Evolutionary conservation across 306 rosid species (phyloP).

Genomic region (Malus fusca): DNA sequence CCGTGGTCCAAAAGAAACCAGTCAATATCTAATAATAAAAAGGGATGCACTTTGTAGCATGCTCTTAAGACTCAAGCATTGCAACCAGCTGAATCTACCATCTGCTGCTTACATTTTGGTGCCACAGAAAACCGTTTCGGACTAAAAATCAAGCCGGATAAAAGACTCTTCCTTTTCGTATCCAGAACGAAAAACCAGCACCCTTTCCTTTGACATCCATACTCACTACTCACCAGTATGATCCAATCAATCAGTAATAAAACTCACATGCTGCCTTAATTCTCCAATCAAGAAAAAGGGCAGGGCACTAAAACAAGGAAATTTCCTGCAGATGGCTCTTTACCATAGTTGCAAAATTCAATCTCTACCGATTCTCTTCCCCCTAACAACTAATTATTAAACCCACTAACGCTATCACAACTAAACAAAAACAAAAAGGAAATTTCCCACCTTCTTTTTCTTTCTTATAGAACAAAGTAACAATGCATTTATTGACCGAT

Average conservation of each 20-base stretch:
- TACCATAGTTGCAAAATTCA: background rate
- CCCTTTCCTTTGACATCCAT: background rate
- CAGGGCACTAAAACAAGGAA: conserved; percentile 2
- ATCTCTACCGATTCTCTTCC: too few relatives aligned
- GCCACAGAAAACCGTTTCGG: background rate
- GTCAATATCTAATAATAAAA: background rate
- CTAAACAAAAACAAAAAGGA: background rate
- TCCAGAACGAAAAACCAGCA: background rate
- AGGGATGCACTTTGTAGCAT: background rate
- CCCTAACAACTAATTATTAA: background rate
- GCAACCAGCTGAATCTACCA: background rate
- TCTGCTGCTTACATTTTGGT: background rate
- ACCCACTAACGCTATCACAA: background rate
- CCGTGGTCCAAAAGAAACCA: too few relatives aligned
- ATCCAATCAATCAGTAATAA: background rate
- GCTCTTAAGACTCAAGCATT: background rate
- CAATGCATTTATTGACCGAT: background rate
- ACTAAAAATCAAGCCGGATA: background rate
- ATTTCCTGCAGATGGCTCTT: background rate
- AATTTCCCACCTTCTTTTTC: background rate
- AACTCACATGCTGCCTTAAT: background rate
- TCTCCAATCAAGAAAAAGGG: conserved; percentile 1
- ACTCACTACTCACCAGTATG: background rate
- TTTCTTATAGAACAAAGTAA: too few relatives aligned
- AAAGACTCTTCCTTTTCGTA: background rate